phyloP scores from a whole-genome alignment of 2,329 filamentous ascomycete genomes.

The Apiospora koreana region DNA sequence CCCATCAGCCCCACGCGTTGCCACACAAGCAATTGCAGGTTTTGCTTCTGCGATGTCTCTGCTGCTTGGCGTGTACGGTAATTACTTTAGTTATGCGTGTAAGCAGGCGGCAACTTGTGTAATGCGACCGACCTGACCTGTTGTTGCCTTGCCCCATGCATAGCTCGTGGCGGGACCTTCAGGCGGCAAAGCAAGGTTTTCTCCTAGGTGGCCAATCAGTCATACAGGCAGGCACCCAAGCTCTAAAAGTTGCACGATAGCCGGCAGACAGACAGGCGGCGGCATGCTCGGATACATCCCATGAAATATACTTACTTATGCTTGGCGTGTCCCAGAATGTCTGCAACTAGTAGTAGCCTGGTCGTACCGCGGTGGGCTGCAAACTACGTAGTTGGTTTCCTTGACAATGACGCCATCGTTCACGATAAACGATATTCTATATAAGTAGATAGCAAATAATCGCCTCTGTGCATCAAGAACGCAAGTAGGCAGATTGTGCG shows the following conservation, averaged over 20 bases:
- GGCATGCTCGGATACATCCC: neutral
- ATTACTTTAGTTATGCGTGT: too few relatives aligned
- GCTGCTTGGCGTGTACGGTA: too few relatives aligned
- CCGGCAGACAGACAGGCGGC: neutral
- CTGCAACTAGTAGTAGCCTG: neutral
- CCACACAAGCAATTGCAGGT: neutral
- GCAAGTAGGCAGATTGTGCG: too few relatives aligned
- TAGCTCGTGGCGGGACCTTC: neutral
- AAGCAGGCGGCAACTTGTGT: neutral
- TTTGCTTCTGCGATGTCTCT: neutral
- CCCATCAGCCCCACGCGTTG: neutral
- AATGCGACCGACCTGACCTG: neutral
- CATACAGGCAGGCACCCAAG: neutral
- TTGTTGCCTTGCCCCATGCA: neutral
- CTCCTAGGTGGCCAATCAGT: neutral
- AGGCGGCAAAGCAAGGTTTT: slow-evolving; percentile 3
- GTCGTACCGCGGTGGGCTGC: neutral
- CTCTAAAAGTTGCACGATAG: neutral
- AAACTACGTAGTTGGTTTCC: neutral
- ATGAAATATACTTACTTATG: neutral
- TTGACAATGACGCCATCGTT: neutral
- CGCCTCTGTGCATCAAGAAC: neutral
- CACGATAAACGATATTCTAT: neutral
- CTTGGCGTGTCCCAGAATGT: neutral
- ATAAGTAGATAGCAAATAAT: neutral